phyloP scores from a whole-genome alignment of 1,284 basidiomycete species.

The Paramarasmius palmivorus region DNA sequence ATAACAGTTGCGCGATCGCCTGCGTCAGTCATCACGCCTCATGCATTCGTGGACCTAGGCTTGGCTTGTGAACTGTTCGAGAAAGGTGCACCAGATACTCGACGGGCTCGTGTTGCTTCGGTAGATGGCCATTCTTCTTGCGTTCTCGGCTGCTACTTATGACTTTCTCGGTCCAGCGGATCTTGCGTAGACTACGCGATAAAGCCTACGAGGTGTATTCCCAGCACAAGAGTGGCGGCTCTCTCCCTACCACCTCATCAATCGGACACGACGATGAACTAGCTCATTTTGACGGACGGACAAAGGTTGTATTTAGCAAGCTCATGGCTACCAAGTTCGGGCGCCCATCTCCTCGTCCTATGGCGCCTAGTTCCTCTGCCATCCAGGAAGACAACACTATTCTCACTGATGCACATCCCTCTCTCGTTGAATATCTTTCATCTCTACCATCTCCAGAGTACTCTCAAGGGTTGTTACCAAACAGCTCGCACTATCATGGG shows the following conservation, averaged over 20 bases:
- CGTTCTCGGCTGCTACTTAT: neutral
- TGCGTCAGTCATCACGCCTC: slow-evolving; percentile 56
- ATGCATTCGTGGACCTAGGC: slow-evolving; percentile 56
- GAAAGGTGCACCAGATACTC: slow-evolving; percentile 45
- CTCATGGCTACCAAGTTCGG: slow-evolving; percentile 33
- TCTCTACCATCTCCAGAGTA: slow-evolving; percentile 32
- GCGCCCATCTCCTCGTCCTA: neutral
- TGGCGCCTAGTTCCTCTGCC: slow-evolving; percentile 15
- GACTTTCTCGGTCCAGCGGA: slow-evolving; percentile 33
- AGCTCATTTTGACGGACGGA: slow-evolving; percentile 67
- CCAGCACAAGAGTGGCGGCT: slow-evolving; percentile 38
- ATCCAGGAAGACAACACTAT: slow-evolving; percentile 18
- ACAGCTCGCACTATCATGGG: no score
- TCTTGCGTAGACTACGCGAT: slow-evolving; percentile 46
- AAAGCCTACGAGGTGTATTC: slow-evolving; percentile 52
- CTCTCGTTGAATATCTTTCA: slow-evolving; percentile 47
- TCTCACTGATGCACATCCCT: slow-evolving; percentile 58
- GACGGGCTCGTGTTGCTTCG: slow-evolving; percentile 50
- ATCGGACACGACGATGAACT: slow-evolving; percentile 54
- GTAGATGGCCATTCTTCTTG: slow-evolving; percentile 30
- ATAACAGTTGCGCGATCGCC: slow-evolving; percentile 56
- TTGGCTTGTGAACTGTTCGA: slow-evolving; percentile 56
- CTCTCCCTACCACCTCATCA: slow-evolving; percentile 34
- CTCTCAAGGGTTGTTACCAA: slow-evolving; percentile 18
- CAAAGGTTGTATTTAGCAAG: slow-evolving; percentile 54